phyloP scores from a whole-genome alignment of 495 filamentous ascomycete species.

The Tetracladium setigerum region DNA sequence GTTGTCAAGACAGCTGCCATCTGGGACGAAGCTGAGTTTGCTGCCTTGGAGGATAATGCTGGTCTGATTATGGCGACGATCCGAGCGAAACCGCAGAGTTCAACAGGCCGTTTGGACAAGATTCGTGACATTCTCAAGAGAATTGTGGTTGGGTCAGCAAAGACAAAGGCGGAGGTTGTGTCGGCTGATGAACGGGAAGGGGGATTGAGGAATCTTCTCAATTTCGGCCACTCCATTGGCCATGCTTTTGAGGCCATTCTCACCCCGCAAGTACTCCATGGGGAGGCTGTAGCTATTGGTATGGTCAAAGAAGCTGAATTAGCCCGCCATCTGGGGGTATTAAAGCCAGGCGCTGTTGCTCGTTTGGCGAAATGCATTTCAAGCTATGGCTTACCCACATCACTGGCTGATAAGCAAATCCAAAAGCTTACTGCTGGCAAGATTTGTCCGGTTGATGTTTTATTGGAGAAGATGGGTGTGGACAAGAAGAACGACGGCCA shows the following conservation, averaged over 20 bases:
- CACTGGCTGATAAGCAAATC: conserved; percentile 76
- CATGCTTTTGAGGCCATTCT: conserved; percentile 95
- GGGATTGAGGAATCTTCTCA: conserved; percentile 86
- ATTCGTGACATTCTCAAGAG: conserved; percentile 75
- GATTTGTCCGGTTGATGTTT: conserved; percentile 80
- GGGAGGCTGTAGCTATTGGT: conserved; percentile 91
- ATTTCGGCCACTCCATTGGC: conserved; percentile 97
- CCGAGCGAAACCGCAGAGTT: conserved; percentile 6
- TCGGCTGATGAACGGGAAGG: conserved; percentile 92
- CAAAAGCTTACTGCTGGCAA: conserved; percentile 80
- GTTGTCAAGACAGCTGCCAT: conserved; percentile 98
- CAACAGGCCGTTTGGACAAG: conserved; percentile 45
- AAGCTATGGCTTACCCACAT: conserved; percentile 87
- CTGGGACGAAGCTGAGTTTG: conserved; percentile 84
- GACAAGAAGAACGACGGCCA: conserved; percentile 98
- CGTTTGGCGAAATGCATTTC: conserved; percentile 85
- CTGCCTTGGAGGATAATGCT: conserved; percentile 75
- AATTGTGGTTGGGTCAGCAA: conserved; percentile 79
- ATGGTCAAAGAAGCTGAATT: conserved; percentile 98
- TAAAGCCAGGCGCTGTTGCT: conserved; percentile 80
- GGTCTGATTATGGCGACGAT: conserved; percentile 64
- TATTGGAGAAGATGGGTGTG: conserved; percentile 88
- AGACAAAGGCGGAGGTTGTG: conserved; percentile 88
- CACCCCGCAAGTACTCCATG: conserved; percentile 91
- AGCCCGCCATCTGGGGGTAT: conserved; percentile 80